These are phyloP conservation scores for Aspergillus tamarii DNA, from an alignment of 2,329 filamentous ascomycete species.

Conservation along the genomic window DNA sequence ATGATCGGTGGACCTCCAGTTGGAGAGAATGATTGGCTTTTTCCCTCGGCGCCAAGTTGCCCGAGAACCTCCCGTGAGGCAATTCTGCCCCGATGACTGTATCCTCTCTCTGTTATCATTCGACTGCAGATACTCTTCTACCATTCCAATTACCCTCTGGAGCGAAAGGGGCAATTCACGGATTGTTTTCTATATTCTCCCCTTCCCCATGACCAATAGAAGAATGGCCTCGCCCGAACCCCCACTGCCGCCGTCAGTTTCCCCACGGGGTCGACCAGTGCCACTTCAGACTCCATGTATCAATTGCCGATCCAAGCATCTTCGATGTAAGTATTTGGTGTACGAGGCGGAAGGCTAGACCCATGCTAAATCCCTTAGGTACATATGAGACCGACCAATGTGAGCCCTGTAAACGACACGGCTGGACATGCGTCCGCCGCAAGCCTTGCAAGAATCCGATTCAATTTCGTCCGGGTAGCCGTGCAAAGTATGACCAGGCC, in stretches of 20 bases:
- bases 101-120: neutral
- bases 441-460: neutral
- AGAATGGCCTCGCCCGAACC: neutral
- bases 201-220: neutral
- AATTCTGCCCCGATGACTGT: neutral
- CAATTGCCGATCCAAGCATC: conserved; percentile 3
- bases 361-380: neutral
- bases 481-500: conserved; percentile 3
- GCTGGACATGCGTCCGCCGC: conserved; percentile 1
- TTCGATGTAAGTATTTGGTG: neutral
- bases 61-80: neutral
- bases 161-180: neutral
- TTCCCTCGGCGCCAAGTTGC: neutral
- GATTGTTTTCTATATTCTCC: neutral
- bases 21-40: neutral
- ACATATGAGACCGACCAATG: neutral
- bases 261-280: neutral
- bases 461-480: conserved; percentile 1
- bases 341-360: neutral
- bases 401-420: neutral
- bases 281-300: neutral
- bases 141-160: neutral
- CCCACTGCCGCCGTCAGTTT: neutral
- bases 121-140: neutral
- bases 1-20: neutral